Base-by-base conservation (phyloP, 495 filamentous ascomycete species). In the Aspergillus ostianus region DNA sequence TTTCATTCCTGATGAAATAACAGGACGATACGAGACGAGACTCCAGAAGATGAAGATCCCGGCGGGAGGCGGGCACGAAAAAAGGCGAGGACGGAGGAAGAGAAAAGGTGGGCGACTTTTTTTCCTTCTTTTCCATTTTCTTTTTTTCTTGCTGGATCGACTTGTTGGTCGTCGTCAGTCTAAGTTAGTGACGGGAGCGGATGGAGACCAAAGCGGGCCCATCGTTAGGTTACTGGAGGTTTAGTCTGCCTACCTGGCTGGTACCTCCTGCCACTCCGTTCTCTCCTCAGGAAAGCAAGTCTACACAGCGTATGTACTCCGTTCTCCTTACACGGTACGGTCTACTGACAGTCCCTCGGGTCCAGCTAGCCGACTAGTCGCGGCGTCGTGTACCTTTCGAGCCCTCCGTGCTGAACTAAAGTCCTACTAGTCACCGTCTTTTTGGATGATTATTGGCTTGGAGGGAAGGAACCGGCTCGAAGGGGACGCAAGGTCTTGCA, bases 401-500 rank as follows among this genome's bases (percentile, higher is more conserved):
- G 36, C 36, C 36, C 36, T 41, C 36, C 36, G 36, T 6, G 29
- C 36, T 17, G 36, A 41, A 41, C 36, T 41, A 41, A 41, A 41
- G 36, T 15, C 12, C 36, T 41, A 41, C 36, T 41, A 41, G 36
- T 41, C 36, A 41, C 36, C 36, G 13, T 41, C 36, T 17, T 13
- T 41, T 13, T 1, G 9, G 27, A 53, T 9, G 29, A 32, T 53
- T 36, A 53, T 53, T 53, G 51, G 51, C 27, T 32, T 36, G 36
- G 51, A 53, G 12, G 4, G 18, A 17, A 23, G 32, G 53, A 26
- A 55, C 53, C 50, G 55, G 58, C 51, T 62, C 56, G 50, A 21
- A 50, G 49, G 47, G 32, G 60, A 62, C 60, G 56, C 60, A 62
- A 62, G 60, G 60, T 58, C 56, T 53, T 46, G 53, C 60, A 57